A percentile compares a stretch with the other conserved stretches of the same genome.
phyloP scores from a whole-genome alignment of 208 protist species.

The Wallacemonas sp. region DNA sequence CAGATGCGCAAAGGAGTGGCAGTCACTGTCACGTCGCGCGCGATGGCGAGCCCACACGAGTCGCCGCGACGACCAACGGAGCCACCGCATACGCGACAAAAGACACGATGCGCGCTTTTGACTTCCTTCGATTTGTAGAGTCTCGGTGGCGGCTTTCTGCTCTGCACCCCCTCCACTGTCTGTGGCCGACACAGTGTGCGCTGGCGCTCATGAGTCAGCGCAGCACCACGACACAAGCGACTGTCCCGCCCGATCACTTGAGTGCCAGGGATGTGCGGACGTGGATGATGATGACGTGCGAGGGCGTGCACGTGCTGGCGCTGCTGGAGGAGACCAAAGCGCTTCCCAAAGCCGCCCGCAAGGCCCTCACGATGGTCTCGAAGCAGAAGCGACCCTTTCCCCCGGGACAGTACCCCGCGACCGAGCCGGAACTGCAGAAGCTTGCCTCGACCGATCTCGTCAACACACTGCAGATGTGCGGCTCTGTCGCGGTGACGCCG shows the following conservation, averaged over 20 bases:
- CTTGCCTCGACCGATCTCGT: background rate
- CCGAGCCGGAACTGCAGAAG: background rate
- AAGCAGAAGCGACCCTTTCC: slow-evolving; percentile 10
- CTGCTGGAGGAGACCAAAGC: slow-evolving; percentile 43
- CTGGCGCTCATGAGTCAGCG: background rate
- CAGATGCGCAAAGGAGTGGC: background rate
- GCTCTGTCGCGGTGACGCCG: slow-evolving; percentile 5
- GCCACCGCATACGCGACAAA: background rate
- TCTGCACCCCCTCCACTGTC: slow-evolving; percentile 9
- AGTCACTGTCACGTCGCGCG: no score
- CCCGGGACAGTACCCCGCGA: background rate
- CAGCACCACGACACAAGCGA: background rate
- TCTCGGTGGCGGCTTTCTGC: background rate
- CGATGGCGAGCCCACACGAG: background rate
- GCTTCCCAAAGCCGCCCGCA: slow-evolving; percentile 24
- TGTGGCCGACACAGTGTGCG: slow-evolving; percentile 4
- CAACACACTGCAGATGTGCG: slow-evolving; percentile 16
- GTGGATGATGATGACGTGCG: slow-evolving; percentile 60
- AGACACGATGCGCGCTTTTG: background rate
- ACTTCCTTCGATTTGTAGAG: background rate
- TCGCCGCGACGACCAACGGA: background rate
- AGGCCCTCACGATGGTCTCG: slow-evolving; percentile 27
- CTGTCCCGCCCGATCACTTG: background rate
- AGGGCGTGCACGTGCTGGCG: slow-evolving; percentile 58
- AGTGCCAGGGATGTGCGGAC: slow-evolving; percentile 45